A percentile compares a stretch with the other conserved stretches of the same genome.
Conservation (phyloP, 441 rosid genomes). For the Eruca vesicaria region DNA sequence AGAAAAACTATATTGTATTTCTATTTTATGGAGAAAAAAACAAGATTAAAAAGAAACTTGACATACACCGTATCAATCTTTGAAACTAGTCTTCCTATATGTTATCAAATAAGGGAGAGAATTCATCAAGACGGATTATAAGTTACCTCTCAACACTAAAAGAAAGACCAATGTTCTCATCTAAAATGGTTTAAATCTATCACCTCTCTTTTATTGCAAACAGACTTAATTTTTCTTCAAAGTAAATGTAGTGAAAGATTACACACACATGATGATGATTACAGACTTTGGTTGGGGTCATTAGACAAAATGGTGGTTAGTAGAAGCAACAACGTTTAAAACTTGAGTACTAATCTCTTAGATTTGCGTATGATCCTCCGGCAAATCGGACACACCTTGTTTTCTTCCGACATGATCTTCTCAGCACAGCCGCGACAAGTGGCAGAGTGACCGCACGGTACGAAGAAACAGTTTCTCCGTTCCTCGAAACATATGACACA, state of each 20-base stretch:
- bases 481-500: slow-evolving; percentile 35
- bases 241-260: not conserved
- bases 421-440: slow-evolving; percentile 33
- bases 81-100: slow-evolving; percentile 31
- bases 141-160: slow-evolving; percentile 16
- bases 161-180: too few relatives aligned
- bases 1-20: not conserved
- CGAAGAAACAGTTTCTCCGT: slow-evolving; percentile 31
- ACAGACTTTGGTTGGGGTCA: not conserved
- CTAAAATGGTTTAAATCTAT: too few relatives aligned
- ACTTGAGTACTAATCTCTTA: slow-evolving; percentile 14
- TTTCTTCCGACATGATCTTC: slow-evolving; percentile 30
- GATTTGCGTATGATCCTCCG: slow-evolving; percentile 34
- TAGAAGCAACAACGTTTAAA: not conserved
- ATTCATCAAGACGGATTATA: slow-evolving; percentile 19
- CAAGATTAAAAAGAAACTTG: slow-evolving; percentile 27
- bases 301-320: slow-evolving; percentile 9
- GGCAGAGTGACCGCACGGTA: slow-evolving; percentile 37
- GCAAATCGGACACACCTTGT: slow-evolving; percentile 35
- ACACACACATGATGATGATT: not conserved
- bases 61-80: slow-evolving; percentile 34
- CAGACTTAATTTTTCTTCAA: not conserved
- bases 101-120: slow-evolving; percentile 14
- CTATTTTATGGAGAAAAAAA: slow-evolving; percentile 21
- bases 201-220: not conserved